Base-by-base conservation (phyloP, 768 basidiomycete species). In the Tulasnella sp. region DNA sequence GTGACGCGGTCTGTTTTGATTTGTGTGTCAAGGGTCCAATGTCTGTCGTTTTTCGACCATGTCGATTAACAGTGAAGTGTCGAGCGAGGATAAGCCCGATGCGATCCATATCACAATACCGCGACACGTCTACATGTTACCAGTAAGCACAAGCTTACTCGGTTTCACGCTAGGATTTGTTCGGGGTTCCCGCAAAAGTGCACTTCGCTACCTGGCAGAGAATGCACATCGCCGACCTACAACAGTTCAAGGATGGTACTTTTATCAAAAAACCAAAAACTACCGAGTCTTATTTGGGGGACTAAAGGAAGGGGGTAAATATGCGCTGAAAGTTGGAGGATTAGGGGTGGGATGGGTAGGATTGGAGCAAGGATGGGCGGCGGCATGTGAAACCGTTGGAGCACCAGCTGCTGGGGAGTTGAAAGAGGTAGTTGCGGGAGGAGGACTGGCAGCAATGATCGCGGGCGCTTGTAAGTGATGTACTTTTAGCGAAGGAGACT, bases 211-310 rank as follows among this genome's bases (percentile, higher is more conserved):
- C 64, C 72, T 91, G 44, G 89, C 88, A n/a, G 89, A 93, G 65
- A 92, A 93, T 63, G 89, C 80, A 37, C 90, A 93, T 65, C 73
- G 86, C 49, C 73, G 83, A 42, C 89, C 89, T 19, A 80, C 67
- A 58, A 93, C 90, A 27, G 74, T 88, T 53, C 77, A 81, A 58
- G 90, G 90, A 53, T 92, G 90, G 89, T 93, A 91, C 65, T 83
- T 88, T 59, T 92, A 93, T 77, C 84, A 88, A 64, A 92, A 92
- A 71, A 90, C 87, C 25, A 93, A 92, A 66, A 92, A 92, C 70
- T 92, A 91, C 71, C 72, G 76, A 58, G 77, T 90, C 58, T 73
- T 88, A 60, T 71, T 79, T 55, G 81, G 74, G 0, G 88, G 75
- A 7, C 62, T 91, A 62, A 76, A 75, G 59, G 78, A 76, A 13